phyloP scores from a whole-genome alignment of 805 yeast genomes.

The Grigorovia transvaalensis region DNA sequence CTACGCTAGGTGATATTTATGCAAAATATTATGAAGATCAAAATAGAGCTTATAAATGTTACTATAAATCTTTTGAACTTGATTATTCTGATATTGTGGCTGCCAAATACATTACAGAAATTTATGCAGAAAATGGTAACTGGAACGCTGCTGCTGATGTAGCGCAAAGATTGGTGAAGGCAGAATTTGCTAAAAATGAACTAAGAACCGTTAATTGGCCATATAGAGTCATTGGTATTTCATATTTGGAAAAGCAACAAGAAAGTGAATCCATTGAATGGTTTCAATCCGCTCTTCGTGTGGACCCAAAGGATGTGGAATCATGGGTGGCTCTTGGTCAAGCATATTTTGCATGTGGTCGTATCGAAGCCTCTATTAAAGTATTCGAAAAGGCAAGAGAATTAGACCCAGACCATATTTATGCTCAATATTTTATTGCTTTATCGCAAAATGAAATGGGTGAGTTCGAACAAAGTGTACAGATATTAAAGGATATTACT shows the following conservation, averaged over 20 bases:
- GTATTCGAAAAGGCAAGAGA: conserved; percentile 62
- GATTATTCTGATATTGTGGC: conserved; percentile 68
- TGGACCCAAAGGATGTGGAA: conserved; percentile 53
- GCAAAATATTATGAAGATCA: conserved; percentile 45
- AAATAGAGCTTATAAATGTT: conserved; percentile 72
- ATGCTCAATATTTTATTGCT: conserved; percentile 59
- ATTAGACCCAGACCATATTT: conserved; percentile 46
- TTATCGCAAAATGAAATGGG: conserved; percentile 52
- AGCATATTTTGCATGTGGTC: conserved; percentile 76
- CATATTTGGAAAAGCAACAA: conserved; percentile 58
- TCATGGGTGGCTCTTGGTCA: conserved; percentile 98
- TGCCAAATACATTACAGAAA: conserved; percentile 59
- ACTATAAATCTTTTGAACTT: conserved; percentile 79
- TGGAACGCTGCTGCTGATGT: conserved; percentile 81
- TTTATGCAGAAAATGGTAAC: conserved; percentile 55
- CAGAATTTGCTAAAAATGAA: conserved; percentile 48
- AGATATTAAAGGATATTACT: conserved; percentile 35
- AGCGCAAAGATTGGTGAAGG: conserved; percentile 52
- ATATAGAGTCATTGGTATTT: conserved; percentile 73
- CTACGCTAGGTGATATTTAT: conserved; percentile 73
- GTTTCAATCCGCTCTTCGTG: conserved; percentile 77
- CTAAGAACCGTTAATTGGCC: conserved; percentile 65
- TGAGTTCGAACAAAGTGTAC: conserved; percentile 53
- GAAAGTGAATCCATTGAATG: conserved; percentile 75
- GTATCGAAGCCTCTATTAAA: conserved; percentile 75